phyloP scores from a whole-genome alignment of 1,284 basidiomycete genomes.

The Irpex sp. region DNA sequence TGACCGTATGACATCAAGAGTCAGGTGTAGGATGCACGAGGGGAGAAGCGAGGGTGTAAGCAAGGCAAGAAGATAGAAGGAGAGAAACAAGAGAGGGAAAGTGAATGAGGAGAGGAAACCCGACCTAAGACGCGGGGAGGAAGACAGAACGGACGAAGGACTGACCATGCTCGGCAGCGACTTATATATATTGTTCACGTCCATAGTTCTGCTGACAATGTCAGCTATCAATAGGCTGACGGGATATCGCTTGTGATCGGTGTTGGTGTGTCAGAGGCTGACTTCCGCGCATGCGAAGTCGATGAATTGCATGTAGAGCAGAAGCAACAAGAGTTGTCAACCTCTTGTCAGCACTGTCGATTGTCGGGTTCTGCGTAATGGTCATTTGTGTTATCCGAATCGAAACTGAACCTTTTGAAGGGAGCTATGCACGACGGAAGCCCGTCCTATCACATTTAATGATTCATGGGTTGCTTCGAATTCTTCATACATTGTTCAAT shows the following conservation, averaged over 20 bases:
- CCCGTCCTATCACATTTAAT: background rate
- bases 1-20: background rate
- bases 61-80: background rate
- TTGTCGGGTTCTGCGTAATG: no score
- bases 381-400: background rate
- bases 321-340: no score
- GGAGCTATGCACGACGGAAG: background rate
- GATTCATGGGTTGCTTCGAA: background rate
- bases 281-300: background rate
- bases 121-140: background rate
- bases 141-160: background rate
- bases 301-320: no score
- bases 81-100: background rate
- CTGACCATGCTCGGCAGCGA: background rate
- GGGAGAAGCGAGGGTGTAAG: background rate
- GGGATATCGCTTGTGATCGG: background rate
- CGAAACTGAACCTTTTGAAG: background rate
- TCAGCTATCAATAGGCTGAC: background rate
- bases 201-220: background rate
- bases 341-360: no score
- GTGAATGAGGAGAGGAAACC: background rate
- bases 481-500: background rate
- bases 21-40: background rate
- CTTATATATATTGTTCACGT: background rate
- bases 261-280: background rate